These are phyloP conservation scores for Trichoderma brevicompactum DNA, from an alignment of 2,329 filamentous ascomycete species.

Conservation along the genomic window DNA sequence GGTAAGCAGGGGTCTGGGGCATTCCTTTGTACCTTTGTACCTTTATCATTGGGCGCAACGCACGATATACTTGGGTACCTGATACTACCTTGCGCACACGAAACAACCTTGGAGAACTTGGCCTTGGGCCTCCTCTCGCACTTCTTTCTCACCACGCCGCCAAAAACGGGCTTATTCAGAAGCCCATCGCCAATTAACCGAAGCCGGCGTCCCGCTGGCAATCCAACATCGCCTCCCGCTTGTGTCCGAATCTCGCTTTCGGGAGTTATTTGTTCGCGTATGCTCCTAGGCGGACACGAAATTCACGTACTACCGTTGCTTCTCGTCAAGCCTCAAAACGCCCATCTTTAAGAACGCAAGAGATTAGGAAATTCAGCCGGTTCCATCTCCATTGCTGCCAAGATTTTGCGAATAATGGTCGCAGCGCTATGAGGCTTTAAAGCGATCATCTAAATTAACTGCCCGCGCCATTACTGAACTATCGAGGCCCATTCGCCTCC, in stretches of 20 bases:
- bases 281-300: not conserved
- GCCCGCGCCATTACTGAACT: conserved; percentile 8
- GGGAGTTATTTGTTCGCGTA: not conserved
- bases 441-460: not conserved
- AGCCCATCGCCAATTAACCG: conserved; percentile 24
- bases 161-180: conserved; percentile 18
- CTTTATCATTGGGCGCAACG: not conserved
- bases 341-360: no score
- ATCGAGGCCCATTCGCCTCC: conserved; percentile 18
- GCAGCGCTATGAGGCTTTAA: conserved; percentile 2
- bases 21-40: not conserved
- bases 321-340: not conserved
- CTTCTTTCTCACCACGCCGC: conserved; percentile 26
- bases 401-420: not conserved
- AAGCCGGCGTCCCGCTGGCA: conserved; percentile 21
- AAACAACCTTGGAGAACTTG: not conserved
- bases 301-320: not conserved
- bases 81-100: not conserved
- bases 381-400: not conserved
- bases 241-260: conserved; percentile 11
- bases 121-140: not conserved
- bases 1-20: conserved; percentile 7
- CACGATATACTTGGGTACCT: not conserved
- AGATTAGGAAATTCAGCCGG: not conserved
- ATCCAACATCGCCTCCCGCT: not conserved